These are phyloP conservation scores for Colletotrichum sp. DNA, from an alignment of 2,329 filamentous ascomycete species.

Conservation along the genomic window DNA sequence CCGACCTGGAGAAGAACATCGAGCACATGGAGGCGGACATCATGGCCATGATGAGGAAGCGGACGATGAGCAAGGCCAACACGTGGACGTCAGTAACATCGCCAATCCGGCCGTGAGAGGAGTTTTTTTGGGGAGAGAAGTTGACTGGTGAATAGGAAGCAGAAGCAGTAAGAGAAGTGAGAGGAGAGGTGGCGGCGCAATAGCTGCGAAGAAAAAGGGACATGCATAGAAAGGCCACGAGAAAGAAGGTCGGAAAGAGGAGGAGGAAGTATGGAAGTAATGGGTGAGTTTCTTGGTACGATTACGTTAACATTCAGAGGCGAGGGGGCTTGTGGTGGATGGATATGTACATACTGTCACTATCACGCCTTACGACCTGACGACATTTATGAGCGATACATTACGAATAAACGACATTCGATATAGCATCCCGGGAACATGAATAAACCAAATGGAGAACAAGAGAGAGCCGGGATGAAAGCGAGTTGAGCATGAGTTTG, in stretches of 20 bases:
- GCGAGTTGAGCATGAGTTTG: neutral
- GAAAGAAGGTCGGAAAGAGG: neutral
- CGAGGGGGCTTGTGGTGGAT: neutral
- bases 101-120: slow-evolving; percentile 25
- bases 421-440: neutral
- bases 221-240: neutral
- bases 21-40: slow-evolving; percentile 63
- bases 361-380: slow-evolving; percentile 22
- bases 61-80: slow-evolving; percentile 60
- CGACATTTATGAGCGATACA: slow-evolving; percentile 11
- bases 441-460: neutral
- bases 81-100: slow-evolving; percentile 54
- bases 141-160: neutral
- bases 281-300: neutral
- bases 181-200: neutral
- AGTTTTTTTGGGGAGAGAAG: neutral
- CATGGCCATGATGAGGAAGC: slow-evolving; percentile 59
- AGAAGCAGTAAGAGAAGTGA: neutral
- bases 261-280: neutral
- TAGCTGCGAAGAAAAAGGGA: neutral
- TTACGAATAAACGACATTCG: neutral
- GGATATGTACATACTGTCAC: slow-evolving; percentile 14
- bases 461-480: neutral
- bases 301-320: neutral
- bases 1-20: slow-evolving; percentile 59